These are phyloP conservation scores for Aspergillus alliaceus DNA, from an alignment of 2,329 filamentous ascomycete species.

Conservation along the genomic window DNA sequence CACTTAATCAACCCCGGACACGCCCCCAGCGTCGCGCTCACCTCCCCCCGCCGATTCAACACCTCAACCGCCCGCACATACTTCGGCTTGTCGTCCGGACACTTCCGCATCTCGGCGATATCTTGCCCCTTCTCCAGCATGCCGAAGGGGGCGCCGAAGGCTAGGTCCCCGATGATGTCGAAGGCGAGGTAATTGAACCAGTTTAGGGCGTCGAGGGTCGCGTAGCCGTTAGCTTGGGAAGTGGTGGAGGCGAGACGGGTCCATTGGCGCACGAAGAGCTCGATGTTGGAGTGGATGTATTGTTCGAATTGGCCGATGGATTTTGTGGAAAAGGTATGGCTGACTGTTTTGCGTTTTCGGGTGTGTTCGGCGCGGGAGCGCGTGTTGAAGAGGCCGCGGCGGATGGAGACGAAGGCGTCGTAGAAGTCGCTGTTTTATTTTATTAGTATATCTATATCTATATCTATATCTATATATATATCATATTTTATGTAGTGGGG, in stretches of 20 bases:
- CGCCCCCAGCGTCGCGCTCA: slow-evolving; percentile 76
- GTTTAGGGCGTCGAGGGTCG: slow-evolving; percentile 69
- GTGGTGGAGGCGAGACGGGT: slow-evolving; percentile 58
- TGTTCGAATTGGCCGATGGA: slow-evolving; percentile 82
- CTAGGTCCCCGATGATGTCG: slow-evolving; percentile 61
- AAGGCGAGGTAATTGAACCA: slow-evolving; percentile 76
- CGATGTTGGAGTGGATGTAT: slow-evolving; percentile 79
- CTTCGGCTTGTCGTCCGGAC: slow-evolving; percentile 60
- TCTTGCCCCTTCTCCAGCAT: slow-evolving; percentile 79
- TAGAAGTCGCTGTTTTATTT: slow-evolving; percentile 69
- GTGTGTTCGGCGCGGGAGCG: slow-evolving; percentile 78
- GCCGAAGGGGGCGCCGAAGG: slow-evolving; percentile 76
- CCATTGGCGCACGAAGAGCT: slow-evolving; percentile 71
- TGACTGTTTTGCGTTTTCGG: slow-evolving; percentile 84
- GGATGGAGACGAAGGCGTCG: slow-evolving; percentile 86
- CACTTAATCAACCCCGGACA: slow-evolving; percentile 74
- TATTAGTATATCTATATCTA: too few species aligned
- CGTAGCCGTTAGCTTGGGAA: slow-evolving; percentile 54
- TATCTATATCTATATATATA: too few species aligned
- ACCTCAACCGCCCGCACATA: slow-evolving; percentile 83
- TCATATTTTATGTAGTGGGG: too few species aligned
- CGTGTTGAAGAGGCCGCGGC: slow-evolving; percentile 85
- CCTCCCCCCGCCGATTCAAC: slow-evolving; percentile 82
- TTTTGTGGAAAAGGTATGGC: slow-evolving; percentile 83
- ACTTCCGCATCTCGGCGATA: slow-evolving; percentile 69